These are phyloP conservation scores for Saccharomyces hybrid DNA, from an alignment of 1,139 yeast genomes.

Conservation along the genomic window DNA sequence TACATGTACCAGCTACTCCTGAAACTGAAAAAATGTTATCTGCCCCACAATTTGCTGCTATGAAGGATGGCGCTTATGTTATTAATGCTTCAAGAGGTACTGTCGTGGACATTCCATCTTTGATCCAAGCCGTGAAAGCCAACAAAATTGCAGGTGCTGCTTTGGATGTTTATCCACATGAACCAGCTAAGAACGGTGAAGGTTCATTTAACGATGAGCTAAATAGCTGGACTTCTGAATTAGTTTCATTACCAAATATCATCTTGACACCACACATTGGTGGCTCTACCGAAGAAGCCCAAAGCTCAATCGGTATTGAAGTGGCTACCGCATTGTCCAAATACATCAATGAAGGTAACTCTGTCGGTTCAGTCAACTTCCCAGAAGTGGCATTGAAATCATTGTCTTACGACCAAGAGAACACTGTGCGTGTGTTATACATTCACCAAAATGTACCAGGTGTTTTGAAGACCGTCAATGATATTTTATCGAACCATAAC, in stretches of 20 bases:
- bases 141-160: constrained; percentile 98
- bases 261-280: constrained; percentile 97
- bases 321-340: constrained; percentile 80
- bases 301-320: constrained; percentile 94
- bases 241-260: constrained; percentile 75
- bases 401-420: constrained; percentile 78
- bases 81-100: constrained; percentile 98
- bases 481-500: constrained; percentile 88
- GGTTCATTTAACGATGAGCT: constrained; percentile 62
- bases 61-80: constrained; percentile 93
- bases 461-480: constrained; percentile 94
- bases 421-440: constrained; percentile 87
- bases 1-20: constrained; percentile 91
- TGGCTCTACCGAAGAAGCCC: constrained; percentile 99
- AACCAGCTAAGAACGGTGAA: constrained; percentile 96
- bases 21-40: constrained; percentile 90
- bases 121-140: constrained; percentile 82
- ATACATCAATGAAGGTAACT: constrained; percentile 92
- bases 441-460: constrained; percentile 98
- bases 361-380: constrained; percentile 95
- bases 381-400: constrained; percentile 95
- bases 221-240: constrained; percentile 79
- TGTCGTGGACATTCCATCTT: constrained; percentile 91
- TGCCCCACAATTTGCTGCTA: constrained; percentile 86
- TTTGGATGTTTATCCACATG: constrained; percentile 92